Percentiles rank a stretch among this genome's conserved stretches.
Evolutionary conservation across 2,329 filamentous ascomycete species (phyloP).

Genomic region (Rhynchosporium secalis): DNA sequence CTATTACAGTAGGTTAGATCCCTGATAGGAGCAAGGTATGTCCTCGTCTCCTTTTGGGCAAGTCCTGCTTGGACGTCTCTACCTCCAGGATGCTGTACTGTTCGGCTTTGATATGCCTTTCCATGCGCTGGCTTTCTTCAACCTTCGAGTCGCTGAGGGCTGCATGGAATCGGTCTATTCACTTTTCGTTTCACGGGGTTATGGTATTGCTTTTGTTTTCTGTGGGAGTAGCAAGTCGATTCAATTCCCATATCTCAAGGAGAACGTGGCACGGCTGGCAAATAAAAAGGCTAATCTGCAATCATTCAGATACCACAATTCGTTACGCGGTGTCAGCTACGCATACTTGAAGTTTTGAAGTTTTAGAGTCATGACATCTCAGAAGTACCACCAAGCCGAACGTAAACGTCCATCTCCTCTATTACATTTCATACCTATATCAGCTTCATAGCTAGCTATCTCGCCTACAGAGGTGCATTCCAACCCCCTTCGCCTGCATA

Average conservation of each 20-base stretch:
- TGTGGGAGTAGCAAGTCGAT: neutral
- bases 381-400: constrained; percentile 1
- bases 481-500: constrained; percentile 27
- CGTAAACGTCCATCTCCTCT: neutral
- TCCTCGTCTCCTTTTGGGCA: neutral
- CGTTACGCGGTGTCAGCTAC: neutral
- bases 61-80: no score
- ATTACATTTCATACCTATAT: neutral
- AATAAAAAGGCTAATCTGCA: neutral
- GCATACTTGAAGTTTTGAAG: neutral
- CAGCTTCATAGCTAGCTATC: neutral
- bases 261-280: constrained; percentile 15
- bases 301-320: constrained; percentile 12
- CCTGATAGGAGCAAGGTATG: constrained; percentile 2
- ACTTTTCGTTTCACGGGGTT: constrained; percentile 12
- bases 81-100: no score
- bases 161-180: constrained; percentile 10
- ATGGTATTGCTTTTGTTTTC: constrained; percentile 12
- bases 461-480: constrained; percentile 13
- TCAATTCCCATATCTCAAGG: constrained; percentile 12
- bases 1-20: no score
- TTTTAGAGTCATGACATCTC: constrained; percentile 6
- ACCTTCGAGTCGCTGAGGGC: neutral
- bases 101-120: neutral
- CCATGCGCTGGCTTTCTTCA: neutral